These are phyloP conservation scores for Saccharomyces mikatae DNA, from an alignment of 805 yeast species.

Conservation along the genomic window DNA sequence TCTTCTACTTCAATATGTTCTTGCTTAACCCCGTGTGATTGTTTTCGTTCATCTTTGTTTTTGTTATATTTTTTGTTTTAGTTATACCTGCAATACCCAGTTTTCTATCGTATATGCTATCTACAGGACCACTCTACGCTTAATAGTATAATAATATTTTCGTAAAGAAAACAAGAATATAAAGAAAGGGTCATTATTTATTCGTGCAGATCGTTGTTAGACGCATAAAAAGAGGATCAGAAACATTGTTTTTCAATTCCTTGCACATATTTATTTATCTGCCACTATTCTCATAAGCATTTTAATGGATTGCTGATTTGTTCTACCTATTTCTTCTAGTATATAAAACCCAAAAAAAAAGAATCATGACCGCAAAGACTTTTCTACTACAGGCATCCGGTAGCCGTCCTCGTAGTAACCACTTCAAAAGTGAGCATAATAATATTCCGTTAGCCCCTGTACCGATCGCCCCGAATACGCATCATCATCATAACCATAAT, in stretches of 20 bases:
- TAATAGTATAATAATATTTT: not conserved
- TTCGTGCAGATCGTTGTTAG: not conserved
- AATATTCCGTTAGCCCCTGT: not conserved
- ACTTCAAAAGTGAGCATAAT: not conserved
- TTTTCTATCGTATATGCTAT: not conserved
- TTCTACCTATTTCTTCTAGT: not conserved
- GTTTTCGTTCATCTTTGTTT: not conserved
- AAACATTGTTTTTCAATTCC: not conserved
- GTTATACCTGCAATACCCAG: not conserved
- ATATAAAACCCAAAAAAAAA: not conserved
- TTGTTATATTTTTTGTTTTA: not conserved
- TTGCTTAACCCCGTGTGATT: not conserved
- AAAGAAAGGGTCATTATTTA: not conserved
- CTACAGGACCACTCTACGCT: not conserved
- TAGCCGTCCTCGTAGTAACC: not conserved
- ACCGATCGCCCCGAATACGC: not conserved
- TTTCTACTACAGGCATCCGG: not conserved
- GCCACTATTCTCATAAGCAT: not conserved
- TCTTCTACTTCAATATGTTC: not conserved
- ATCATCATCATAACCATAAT: not conserved
- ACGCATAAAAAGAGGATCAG: not conserved
- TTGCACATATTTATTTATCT: not conserved
- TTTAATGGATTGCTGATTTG: not conserved
- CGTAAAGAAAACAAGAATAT: not conserved
- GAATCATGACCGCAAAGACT: not conserved